phyloP scores from a whole-genome alignment of 768 basidiomycete species.

The Serpula lacrymans region DNA sequence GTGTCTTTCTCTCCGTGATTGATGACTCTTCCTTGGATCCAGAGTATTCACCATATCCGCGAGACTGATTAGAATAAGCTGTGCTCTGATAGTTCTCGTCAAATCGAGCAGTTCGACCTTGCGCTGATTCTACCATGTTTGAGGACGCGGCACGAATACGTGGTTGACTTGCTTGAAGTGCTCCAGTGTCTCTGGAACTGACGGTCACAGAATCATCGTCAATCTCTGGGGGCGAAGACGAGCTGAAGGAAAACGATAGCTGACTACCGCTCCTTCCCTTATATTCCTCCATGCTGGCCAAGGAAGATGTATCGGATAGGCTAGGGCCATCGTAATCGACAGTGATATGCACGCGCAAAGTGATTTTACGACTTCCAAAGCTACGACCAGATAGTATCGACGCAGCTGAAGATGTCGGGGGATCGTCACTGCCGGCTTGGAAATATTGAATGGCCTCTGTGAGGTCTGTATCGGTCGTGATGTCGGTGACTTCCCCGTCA shows the following conservation, averaged over 20 bases:
- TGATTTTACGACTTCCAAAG: constrained; percentile 67
- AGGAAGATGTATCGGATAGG: constrained; percentile 83
- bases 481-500: constrained; percentile 73
- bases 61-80: too few relatives aligned
- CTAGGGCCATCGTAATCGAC: constrained; percentile 92
- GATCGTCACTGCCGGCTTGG: constrained; percentile 70
- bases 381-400: constrained; percentile 69
- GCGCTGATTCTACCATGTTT: too few relatives aligned
- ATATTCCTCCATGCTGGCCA: constrained; percentile 77
- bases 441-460: constrained; percentile 89
- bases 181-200: constrained; percentile 60
- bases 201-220: constrained; percentile 78
- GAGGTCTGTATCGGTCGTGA: constrained; percentile 69
- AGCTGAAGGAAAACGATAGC: constrained; percentile 47
- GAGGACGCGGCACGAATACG: too few relatives aligned
- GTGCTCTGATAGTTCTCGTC: too few relatives aligned
- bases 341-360: constrained; percentile 68
- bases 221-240: constrained; percentile 37
- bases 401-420: constrained; percentile 63
- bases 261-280: constrained; percentile 56
- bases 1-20: not conserved
- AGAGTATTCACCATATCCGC: not conserved
- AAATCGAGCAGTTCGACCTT: too few relatives aligned
- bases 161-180: constrained; percentile 4
- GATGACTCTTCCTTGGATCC: not conserved